Percentiles rank a stretch among this genome's conserved stretches.
phyloP scores from a whole-genome alignment of 2,329 filamentous ascomycete species.

The Penicillium paneum region DNA sequence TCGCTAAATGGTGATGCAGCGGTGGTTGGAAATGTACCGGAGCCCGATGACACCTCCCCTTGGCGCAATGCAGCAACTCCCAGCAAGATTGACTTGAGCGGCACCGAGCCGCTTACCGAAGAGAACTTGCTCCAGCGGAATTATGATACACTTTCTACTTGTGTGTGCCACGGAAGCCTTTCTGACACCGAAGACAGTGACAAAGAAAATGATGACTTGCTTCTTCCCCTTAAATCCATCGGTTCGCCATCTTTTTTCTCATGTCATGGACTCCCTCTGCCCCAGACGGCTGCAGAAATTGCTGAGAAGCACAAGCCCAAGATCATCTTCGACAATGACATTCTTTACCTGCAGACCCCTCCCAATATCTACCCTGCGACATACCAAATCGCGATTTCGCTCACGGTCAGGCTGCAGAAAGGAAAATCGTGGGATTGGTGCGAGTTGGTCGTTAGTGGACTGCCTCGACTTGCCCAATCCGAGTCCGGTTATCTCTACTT shows the following conservation, averaged over 20 bases:
- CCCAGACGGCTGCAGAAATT: neutral
- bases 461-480: slow-evolving; percentile 25
- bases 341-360: slow-evolving; percentile 21
- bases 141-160: slow-evolving; percentile 12
- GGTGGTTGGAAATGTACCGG: neutral
- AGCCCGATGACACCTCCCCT: neutral
- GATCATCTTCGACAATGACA: slow-evolving; percentile 15
- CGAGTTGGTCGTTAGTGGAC: slow-evolving; percentile 27
- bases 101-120: neutral
- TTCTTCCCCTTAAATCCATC: neutral
- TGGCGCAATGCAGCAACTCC: neutral
- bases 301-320: neutral
- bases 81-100: neutral
- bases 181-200: slow-evolving; percentile 2
- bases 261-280: neutral
- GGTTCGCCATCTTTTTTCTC: neutral
- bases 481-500: slow-evolving; percentile 32
- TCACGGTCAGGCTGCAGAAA: slow-evolving; percentile 15
- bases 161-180: slow-evolving; percentile 11
- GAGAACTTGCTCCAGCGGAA: neutral
- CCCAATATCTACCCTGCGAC: slow-evolving; percentile 7
- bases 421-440: slow-evolving; percentile 26
- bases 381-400: slow-evolving; percentile 24
- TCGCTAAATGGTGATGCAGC: neutral
- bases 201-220: neutral